Evolutionary conservation across 208 protist species (phyloP).

Genomic region (Trypanosoma congolense): DNA sequence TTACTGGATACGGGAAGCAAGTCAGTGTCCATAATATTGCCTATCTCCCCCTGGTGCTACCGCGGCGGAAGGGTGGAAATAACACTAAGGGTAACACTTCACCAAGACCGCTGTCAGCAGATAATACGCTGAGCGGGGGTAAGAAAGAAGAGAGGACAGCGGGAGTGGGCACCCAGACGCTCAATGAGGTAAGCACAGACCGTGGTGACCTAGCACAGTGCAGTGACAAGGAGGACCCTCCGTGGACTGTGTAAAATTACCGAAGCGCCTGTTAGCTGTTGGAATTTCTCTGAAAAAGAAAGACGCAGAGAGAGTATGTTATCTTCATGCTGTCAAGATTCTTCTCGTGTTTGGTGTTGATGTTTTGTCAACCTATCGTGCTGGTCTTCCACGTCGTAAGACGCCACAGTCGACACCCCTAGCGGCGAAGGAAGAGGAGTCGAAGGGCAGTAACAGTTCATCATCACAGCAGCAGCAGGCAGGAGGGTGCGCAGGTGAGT

Average conservation of each 20-base stretch:
- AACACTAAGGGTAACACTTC: no score
- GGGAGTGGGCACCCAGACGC: neutral
- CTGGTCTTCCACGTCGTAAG: constrained; percentile 36
- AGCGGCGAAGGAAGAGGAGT: neutral
- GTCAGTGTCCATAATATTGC: constrained; percentile 61
- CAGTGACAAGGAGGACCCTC: no score
- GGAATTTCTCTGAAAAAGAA: constrained; percentile 76
- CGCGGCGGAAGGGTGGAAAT: constrained; percentile 1
- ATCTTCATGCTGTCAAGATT: constrained; percentile 67
- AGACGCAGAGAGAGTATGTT: constrained; percentile 77
- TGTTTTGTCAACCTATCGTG: constrained; percentile 37
- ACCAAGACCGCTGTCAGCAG: no score
- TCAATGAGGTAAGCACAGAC: constrained; percentile 4
- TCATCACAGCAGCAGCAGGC: no score
- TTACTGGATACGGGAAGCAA: constrained; percentile 45
- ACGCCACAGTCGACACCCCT: neutral
- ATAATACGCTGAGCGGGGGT: no score
- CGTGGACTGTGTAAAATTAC: constrained; percentile 6
- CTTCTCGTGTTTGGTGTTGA: constrained; percentile 44
- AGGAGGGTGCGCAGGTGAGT: neutral
- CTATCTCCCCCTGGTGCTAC: constrained; percentile 52
- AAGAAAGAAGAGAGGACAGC: neutral
- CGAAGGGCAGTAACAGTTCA: neutral
- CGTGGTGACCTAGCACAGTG: no score
- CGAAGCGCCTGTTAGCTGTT: constrained; percentile 33